Conservation (phyloP, 176 grass and related monocot genomes). For the Thinopyrum elongatum region DNA sequence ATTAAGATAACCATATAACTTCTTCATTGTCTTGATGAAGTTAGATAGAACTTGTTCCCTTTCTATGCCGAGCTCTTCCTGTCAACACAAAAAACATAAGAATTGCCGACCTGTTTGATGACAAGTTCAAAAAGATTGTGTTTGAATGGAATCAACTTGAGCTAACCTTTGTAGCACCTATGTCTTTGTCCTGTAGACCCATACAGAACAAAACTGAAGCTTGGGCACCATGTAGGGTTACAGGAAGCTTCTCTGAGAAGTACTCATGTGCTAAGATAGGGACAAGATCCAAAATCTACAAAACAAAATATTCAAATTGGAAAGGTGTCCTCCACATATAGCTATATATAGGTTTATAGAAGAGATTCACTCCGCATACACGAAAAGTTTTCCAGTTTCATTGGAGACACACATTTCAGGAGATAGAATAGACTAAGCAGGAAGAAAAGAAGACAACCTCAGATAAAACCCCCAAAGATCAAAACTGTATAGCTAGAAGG, state of each 20-base stretch:
- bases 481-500: neutral
- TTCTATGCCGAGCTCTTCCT: constrained; percentile 92
- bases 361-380: neutral
- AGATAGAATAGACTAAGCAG: neutral
- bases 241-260: constrained; percentile 91
- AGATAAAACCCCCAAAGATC: neutral
- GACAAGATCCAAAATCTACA: constrained; percentile 95
- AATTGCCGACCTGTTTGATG: neutral
- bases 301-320: neutral
- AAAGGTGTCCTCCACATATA: neutral
- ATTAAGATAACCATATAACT: constrained; percentile 63
- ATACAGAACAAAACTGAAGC: constrained; percentile 83
- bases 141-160: constrained; percentile 4
- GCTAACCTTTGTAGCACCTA: constrained; percentile 68
- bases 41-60: constrained; percentile 84
- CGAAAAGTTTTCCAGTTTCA: neutral
- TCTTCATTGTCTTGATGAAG: constrained; percentile 95
- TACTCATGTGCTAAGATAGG: constrained; percentile 81
- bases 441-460: neutral
- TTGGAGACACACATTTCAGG: neutral
- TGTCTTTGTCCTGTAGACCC: constrained; percentile 88
- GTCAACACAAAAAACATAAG: constrained; percentile 21
- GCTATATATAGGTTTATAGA: neutral
- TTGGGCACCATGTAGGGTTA: constrained; percentile 66
- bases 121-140: constrained; percentile 3